Conservation (phyloP, 83 land plant species). For the Diphasiastrum complanatum region DNA sequence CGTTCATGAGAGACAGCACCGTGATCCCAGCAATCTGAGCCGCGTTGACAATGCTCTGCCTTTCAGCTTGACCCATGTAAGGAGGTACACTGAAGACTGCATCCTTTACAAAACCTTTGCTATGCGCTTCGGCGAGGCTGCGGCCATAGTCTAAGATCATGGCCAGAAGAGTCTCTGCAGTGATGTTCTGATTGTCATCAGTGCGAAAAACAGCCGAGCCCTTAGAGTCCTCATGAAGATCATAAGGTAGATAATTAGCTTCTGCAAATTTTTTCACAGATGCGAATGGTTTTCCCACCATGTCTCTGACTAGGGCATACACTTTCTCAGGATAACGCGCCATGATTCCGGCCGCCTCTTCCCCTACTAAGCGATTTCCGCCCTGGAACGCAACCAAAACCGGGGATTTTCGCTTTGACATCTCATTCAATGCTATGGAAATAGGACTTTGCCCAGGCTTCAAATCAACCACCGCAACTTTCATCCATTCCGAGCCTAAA, state of each 20-base stretch:
- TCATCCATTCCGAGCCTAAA: conserved; percentile 91
- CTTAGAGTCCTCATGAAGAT: conserved; percentile 57
- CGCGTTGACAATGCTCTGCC: conserved; percentile 59
- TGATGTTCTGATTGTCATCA: conserved; percentile 33
- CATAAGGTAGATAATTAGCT: conserved; percentile 50
- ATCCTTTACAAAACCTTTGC: conserved; percentile 56
- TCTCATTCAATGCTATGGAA: conserved; percentile 82
- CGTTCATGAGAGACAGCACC: conserved; percentile 71
- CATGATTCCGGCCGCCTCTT: conserved; percentile 67
- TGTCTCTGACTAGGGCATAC: conserved; percentile 47
- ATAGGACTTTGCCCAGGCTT: conserved; percentile 87
- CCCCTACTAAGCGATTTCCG: conserved; percentile 71
- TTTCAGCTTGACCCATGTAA: conserved; percentile 82
- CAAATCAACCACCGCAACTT: conserved; percentile 89
- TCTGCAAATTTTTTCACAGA: conserved; percentile 29
- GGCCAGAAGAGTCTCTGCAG: conserved; percentile 69
- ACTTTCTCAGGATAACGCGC: conserved; percentile 83
- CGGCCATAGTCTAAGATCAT: conserved; percentile 62
- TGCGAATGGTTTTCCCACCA: conserved; percentile 51
- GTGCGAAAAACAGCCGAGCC: conserved; percentile 45
- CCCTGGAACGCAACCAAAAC: conserved; percentile 61
- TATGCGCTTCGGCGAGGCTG: conserved; percentile 61
- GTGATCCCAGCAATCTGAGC: conserved; percentile 81
- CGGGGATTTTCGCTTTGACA: conserved; percentile 94
- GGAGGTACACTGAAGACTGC: conserved; percentile 82